Base-by-base conservation (phyloP, 2,329 filamentous ascomycete species). In the Calcarisporium arbuscula region DNA sequence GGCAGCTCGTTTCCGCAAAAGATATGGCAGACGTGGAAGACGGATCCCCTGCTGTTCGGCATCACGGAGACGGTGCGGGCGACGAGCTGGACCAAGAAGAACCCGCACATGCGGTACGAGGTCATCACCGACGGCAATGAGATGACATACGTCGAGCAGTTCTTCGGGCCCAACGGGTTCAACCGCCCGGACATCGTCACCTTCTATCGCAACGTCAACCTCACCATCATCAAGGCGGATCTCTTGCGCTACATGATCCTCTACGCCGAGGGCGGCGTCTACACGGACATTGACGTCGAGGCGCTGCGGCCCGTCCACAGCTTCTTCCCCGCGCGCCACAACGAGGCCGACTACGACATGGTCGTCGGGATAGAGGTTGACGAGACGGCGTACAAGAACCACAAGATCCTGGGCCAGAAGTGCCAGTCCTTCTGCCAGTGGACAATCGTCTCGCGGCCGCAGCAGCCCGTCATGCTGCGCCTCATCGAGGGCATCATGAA, bases 11-110 rank as follows among this genome's bases (percentile, higher is more conserved):
- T 78, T 47, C 82, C 70, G 6, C 68, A 68, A 36, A 86, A 85
- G 57, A 82, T 86, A 45, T 86, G 81, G 82, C 82, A 86, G 56
- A 81, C 77, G 1, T 86, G 82, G 82, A 86, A 85, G 54, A 72
- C 80, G 19, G 72, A 80, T 41, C 77, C 81, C 3, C 62, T 84
- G 21, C 64, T 66, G 3, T 84, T 85, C 49, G 80, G 82, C 42
- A 68, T 77, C 47, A 68, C 74, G 34, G 79, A 85, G 47, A 61
- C 72, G 20, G 58, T 67, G 17, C 66, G 67, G 0, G 80, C 81
- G 8, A 69, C 70, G 44, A 78, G 78, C 2, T 86, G 82, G 81
- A 65, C 73, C 0, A 56, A 61, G 16, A 81, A 77, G 57, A 85
- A 85, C 46, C 80, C 79, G 1, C 66, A 65, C 4, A 75, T 79